Evolutionary conservation across 2,329 filamentous ascomycete species (phyloP).

Genomic region (Pseudogymnoascus sp.): DNA sequence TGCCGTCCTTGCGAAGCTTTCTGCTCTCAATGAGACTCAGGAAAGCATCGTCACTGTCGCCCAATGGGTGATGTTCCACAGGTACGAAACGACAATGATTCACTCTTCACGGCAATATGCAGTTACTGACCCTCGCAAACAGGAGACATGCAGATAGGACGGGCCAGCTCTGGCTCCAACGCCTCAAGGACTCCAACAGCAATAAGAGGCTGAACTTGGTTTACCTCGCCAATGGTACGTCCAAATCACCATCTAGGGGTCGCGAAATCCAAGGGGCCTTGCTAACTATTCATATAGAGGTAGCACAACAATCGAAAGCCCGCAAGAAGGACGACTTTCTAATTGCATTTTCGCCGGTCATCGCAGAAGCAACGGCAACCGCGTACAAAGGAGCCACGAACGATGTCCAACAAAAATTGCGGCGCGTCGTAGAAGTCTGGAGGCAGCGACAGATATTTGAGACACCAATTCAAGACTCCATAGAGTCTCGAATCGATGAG

Average conservation of each 20-base stretch:
- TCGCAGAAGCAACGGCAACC: slow-evolving; percentile 81
- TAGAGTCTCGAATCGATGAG: slow-evolving; percentile 70
- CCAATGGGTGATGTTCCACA: slow-evolving; percentile 99
- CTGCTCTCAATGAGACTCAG: slow-evolving; percentile 91
- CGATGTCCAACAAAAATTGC: slow-evolving; percentile 81
- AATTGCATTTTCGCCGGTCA: slow-evolving; percentile 80
- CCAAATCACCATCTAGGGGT: not conserved
- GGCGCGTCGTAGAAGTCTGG: slow-evolving; percentile 92
- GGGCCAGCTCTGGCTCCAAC: slow-evolving; percentile 83
- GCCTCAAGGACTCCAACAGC: slow-evolving; percentile 77
- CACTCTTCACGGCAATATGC: not conserved
- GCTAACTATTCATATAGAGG: slow-evolving; percentile 50
- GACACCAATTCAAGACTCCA: slow-evolving; percentile 64
- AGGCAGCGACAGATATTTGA: slow-evolving; percentile 81
- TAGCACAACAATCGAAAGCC: slow-evolving; percentile 91
- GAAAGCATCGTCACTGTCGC: slow-evolving; percentile 94
- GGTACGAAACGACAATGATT: slow-evolving; percentile 44
- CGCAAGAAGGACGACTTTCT: slow-evolving; percentile 89
- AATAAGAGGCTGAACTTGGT: slow-evolving; percentile 83
- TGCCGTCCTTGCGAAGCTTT: slow-evolving; percentile 88
- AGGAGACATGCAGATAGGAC: slow-evolving; percentile 91
- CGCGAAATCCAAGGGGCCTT: not conserved
- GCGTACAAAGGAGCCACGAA: slow-evolving; percentile 84
- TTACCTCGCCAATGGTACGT: slow-evolving; percentile 86
- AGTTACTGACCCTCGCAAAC: slow-evolving; percentile 25